Evolutionary conservation across 768 basidiomycete genomes (phyloP), one percentile per base, ranked within the genome.

Genomic region (Lentinula sp.): DNA sequence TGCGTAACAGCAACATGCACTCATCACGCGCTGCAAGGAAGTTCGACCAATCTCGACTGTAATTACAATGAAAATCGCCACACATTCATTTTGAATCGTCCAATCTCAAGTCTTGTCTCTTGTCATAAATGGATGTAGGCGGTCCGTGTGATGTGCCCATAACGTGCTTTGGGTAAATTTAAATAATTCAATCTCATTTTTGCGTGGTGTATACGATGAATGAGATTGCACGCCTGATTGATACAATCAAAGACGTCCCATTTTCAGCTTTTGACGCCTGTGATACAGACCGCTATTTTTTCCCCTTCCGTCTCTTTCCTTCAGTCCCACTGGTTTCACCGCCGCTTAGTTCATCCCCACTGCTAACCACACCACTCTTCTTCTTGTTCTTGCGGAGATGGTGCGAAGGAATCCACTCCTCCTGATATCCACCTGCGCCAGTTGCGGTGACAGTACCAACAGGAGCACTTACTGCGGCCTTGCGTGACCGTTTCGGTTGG

Each of bases 401-500:
- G 68, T 92, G 90, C 65, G 89, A 88, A n/a, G 92, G 92, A 65
- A 94, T 94, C 92, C 92, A 94, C 68, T 94, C 92, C 69, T 93
- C 90, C 67, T 90, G 85, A 66, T 93, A 93, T 48, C 85, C 86
- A 42, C 85, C 82, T 2, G 85, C 79, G 39, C 85, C 84, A 23
- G 84, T 84, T 36, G 86, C 85, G 6, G 87, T 87, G 39, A 82
- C 81, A 7, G 83, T 71, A n/a, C 80, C 80, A 41, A 81, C 79
- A 8, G 88, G 83, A 4, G 83, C 72, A 60, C 81, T 85, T 57
- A 83, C 76, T 6, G 79, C 65, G 1, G 75, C 68, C 64, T 81
- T 84, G 64, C 77, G 78, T 59, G 74, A 70, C 70, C 85, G 87
- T 76, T 86, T 90, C 48, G 82, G 61, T 59, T 82, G 79, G 23